Evolutionary conservation across 768 basidiomycete genomes (phyloP).

Genomic region (Hydnomerulius pinastri): DNA sequence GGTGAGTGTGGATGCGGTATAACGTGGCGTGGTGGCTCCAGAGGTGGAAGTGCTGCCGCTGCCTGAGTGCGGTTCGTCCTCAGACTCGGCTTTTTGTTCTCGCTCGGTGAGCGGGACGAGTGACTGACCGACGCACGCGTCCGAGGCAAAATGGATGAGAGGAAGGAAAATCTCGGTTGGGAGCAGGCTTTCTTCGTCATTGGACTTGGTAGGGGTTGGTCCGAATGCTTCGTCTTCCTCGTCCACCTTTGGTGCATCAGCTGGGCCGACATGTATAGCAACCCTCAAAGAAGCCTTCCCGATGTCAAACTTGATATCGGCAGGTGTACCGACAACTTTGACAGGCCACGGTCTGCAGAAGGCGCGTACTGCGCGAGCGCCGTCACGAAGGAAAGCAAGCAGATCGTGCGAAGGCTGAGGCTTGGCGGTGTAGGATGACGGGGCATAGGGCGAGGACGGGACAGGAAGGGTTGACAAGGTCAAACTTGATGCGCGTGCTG

Average conservation of each 20-base stretch:
- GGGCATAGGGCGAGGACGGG: slow-evolving; percentile 17
- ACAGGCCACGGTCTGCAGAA: slow-evolving; percentile 85
- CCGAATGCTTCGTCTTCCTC: neutral
- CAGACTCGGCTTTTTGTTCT: neutral
- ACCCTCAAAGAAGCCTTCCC: slow-evolving; percentile 68
- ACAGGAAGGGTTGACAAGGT: slow-evolving; percentile 22
- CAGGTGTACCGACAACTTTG: slow-evolving; percentile 68
- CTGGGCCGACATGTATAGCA: slow-evolving; percentile 58
- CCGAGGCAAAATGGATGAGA: slow-evolving; percentile 80
- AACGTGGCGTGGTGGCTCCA: slow-evolving; percentile 3
- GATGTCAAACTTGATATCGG: slow-evolving; percentile 76
- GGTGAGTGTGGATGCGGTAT: slow-evolving; percentile 18
- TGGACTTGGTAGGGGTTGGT: slow-evolving; percentile 3
- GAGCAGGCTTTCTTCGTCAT: slow-evolving; percentile 34
- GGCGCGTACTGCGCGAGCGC: slow-evolving; percentile 81
- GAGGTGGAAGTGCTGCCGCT: neutral
- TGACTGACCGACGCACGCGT: slow-evolving; percentile 28
- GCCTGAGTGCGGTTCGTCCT: neutral
- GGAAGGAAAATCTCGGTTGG: slow-evolving; percentile 94
- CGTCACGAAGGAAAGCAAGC: slow-evolving; percentile 75
- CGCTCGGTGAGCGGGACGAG: slow-evolving; percentile 3
- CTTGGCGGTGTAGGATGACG: neutral
- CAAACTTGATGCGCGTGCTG: slow-evolving; percentile 17
- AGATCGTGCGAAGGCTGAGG: slow-evolving; percentile 8
- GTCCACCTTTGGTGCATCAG: slow-evolving; percentile 44